Evolutionary conservation across 2,329 filamentous ascomycete genomes (phyloP).

Genomic region (Paracoccidioides brasiliensis): DNA sequence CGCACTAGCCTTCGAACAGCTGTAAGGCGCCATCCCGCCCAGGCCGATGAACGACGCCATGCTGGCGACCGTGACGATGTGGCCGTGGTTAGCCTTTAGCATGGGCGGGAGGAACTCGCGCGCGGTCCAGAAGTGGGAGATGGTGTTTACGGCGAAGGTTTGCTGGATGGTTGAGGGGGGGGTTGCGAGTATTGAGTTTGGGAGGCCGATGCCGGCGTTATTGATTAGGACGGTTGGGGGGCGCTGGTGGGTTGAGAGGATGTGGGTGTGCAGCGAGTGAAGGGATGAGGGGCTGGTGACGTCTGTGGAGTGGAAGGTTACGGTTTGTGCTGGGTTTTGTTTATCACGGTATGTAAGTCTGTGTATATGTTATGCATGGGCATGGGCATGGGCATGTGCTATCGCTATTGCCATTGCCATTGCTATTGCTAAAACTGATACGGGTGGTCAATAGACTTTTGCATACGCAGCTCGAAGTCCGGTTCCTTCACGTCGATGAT

Average conservation of each 20-base stretch:
- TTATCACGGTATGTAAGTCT: background rate
- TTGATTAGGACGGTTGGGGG: constrained; percentile 36
- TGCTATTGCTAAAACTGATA: background rate
- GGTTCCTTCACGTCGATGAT: constrained; percentile 28
- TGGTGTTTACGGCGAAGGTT: constrained; percentile 41
- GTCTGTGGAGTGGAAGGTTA: constrained; percentile 26
- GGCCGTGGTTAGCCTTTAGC: constrained; percentile 40
- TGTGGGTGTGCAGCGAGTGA: no score
- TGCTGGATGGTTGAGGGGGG: constrained; percentile 32
- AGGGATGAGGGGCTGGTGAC: constrained; percentile 16
- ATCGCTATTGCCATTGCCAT: background rate
- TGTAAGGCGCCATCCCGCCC: constrained; percentile 41
- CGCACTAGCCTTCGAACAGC: constrained; percentile 39
- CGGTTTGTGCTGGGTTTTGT: constrained; percentile 17
- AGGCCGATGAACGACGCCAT: constrained; percentile 38
- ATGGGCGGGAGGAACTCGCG: constrained; percentile 42
- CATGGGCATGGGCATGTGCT: no score
- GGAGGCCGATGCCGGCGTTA: constrained; percentile 38
- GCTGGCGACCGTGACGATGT: constrained; percentile 44
- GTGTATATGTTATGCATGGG: background rate
- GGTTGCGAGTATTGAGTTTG: constrained; percentile 36
- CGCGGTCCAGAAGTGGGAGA: constrained; percentile 39
- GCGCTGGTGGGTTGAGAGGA: no score
- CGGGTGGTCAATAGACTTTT: background rate
- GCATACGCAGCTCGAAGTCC: constrained; percentile 17